A percentile compares a stretch with the other conserved stretches of the same genome.
Evolutionary conservation across 345 rosid genomes (phyloP).

Genomic region (Hibiscus trionum): DNA sequence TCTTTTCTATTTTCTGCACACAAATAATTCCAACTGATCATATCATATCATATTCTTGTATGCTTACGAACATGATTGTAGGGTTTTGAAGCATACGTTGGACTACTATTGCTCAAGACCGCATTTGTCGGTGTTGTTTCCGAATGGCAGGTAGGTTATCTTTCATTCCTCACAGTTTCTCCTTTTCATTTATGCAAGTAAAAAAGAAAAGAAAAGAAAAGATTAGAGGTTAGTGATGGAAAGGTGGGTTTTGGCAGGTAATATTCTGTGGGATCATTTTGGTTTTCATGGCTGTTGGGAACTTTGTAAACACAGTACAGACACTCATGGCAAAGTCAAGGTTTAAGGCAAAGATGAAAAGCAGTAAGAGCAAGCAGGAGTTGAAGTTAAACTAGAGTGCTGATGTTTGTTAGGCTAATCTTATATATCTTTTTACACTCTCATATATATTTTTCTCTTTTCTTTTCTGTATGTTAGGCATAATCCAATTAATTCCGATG

Average conservation of each 20-base stretch:
- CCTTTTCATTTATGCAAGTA: not conserved
- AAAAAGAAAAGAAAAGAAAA: too few species aligned
- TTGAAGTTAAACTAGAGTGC: slow-evolving; percentile 28
- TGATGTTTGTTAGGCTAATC: slow-evolving; percentile 8
- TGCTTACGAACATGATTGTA: slow-evolving; percentile 23
- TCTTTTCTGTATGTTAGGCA: too few species aligned
- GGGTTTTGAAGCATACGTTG: slow-evolving; percentile 96
- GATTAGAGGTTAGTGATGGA: not conserved
- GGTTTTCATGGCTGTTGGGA: slow-evolving; percentile 91
- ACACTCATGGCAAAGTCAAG: slow-evolving; percentile 86
- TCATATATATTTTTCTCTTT: slow-evolving; percentile 26
- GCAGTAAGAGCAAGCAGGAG: slow-evolving; percentile 73
- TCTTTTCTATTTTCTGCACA: not conserved
- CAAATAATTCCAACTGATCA: not conserved
- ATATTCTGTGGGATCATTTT: slow-evolving; percentile 72
- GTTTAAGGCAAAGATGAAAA: slow-evolving; percentile 96
- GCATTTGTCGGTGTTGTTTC: slow-evolving; percentile 60
- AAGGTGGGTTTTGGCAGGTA: slow-evolving; percentile 44
- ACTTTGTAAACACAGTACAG: slow-evolving; percentile 77
- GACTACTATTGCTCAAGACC: slow-evolving; percentile 69
- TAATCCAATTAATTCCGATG: too few species aligned
- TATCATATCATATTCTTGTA: not conserved
- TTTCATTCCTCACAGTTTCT: not conserved
- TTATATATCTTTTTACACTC: slow-evolving; percentile 17
- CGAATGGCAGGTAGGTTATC: slow-evolving; percentile 81